Evolutionary conservation across 345 rosid species (phyloP), one percentile per base, ranked within the genome.

Genomic region (Camelina sativa): DNA sequence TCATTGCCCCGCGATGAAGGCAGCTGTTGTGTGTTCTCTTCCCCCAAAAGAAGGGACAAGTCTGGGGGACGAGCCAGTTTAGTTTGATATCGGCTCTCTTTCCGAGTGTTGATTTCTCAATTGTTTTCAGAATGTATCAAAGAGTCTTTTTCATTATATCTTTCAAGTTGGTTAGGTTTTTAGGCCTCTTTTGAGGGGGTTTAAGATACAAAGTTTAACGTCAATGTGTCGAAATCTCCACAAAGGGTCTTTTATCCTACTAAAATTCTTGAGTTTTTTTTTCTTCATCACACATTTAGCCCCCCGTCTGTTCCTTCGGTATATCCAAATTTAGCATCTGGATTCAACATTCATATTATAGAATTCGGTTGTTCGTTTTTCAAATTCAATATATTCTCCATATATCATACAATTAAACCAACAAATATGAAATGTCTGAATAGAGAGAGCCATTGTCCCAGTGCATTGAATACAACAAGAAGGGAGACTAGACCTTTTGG

Each of bases 181-280:
- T 48, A 17, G 43, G 61, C 73, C 68, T 67, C 43, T 25, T 22
- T 30, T 20, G 23, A 25, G 67, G 17, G 62, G 60, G 11, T 75
- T 75, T 46, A 32, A 67, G 63, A 61, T 68, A 67, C 79, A 41
- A n/a, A 25, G 69, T 60, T 75, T 60, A 30, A 75, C 35, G 8
- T 67, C 15, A 75, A 75, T 76, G 79, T 76, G 79, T 76, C 69
- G 79, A 76, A 76, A 68, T 68, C 50, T 68, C 63, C 30, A 20
- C 40, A 67, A 67, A 67, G 30, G 17, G 43, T 67, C 65, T 40
- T 37, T 38, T 35, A 32, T 25, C 47, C 50, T 57, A 23, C 11
- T 44, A 25, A 41, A 50, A 37, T 62, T 62, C 60, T 51, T 17
- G 17, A 35, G 37, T 37, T 23, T 4, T 28, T 4, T 28, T 4